These are phyloP conservation scores for Oldenlandia corymbosa DNA, from an alignment of 257 asterid genomes.

Conservation along the genomic window DNA sequence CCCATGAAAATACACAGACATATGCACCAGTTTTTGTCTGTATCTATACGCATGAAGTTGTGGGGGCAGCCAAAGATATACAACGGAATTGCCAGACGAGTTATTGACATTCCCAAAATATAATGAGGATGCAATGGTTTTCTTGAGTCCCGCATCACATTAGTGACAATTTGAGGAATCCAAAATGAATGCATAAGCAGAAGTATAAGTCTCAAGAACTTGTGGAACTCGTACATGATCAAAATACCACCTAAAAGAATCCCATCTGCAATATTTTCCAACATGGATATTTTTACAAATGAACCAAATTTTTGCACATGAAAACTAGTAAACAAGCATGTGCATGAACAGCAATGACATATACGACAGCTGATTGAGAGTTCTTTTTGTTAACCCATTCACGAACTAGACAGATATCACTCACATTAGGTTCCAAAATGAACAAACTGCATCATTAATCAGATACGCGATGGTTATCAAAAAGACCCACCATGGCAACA, in stretches of 20 bases:
- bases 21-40: slow-evolving; percentile 67
- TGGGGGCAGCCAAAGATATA: slow-evolving; percentile 87
- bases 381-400: too few species aligned
- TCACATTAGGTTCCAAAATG: too few species aligned
- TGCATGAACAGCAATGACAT: too few species aligned
- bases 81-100: slow-evolving; percentile 81
- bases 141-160: slow-evolving; percentile 78
- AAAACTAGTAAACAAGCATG: neutral
- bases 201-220: slow-evolving; percentile 59
- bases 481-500: neutral
- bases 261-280: slow-evolving; percentile 64
- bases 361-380: too few species aligned
- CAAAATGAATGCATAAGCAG: slow-evolving; percentile 88
- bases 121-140: slow-evolving; percentile 94
- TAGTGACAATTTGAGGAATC: slow-evolving; percentile 85
- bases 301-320: neutral
- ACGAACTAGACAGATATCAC: too few species aligned
- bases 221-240: slow-evolving; percentile 86
- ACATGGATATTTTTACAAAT: neutral
- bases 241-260: slow-evolving; percentile 85
- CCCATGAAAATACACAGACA: slow-evolving; percentile 66
- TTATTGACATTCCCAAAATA: slow-evolving; percentile 75
- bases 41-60: slow-evolving; percentile 92
- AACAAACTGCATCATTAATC: neutral
- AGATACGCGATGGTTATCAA: neutral